phyloP scores from a whole-genome alignment of 1,139 yeast species.

The Saccharomyces pastorianus region DNA sequence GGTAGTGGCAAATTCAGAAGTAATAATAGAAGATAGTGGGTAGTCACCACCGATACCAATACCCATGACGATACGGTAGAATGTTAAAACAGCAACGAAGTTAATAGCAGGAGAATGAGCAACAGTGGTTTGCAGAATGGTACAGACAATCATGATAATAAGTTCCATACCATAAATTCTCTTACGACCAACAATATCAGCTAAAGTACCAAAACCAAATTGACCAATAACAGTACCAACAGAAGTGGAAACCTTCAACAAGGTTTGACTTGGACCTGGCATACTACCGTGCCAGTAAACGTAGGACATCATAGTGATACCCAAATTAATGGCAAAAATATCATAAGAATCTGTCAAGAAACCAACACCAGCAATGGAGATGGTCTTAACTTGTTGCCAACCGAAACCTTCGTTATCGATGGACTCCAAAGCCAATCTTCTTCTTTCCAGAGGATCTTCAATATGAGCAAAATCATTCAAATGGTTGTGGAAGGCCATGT shows the following conservation, averaged over 20 bases:
- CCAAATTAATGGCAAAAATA: constrained; percentile 81
- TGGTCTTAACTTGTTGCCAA: constrained; percentile 84
- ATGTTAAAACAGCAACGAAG: constrained; percentile 65
- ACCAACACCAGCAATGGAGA: constrained; percentile 88
- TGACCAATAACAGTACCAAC: constrained; percentile 95
- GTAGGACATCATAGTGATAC: constrained; percentile 63
- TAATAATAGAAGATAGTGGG: constrained; percentile 89
- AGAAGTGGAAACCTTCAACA: constrained; percentile 80
- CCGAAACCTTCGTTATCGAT: constrained; percentile 80
- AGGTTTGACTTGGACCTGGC: constrained; percentile 63
- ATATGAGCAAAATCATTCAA: constrained; percentile 76
- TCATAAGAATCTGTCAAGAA: constrained; percentile 89
- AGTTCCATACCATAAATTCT: constrained; percentile 81
- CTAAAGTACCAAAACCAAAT: constrained; percentile 74
- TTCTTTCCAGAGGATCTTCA: constrained; percentile 81
- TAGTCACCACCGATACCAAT: constrained; percentile 99
- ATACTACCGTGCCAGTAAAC: constrained; percentile 62
- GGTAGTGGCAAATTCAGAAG: constrained; percentile 82
- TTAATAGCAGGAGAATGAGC: constrained; percentile 63
- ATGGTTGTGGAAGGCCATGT: constrained; percentile 83
- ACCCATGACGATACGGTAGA: constrained; percentile 78
- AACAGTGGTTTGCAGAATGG: constrained; percentile 63
- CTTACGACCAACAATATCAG: constrained; percentile 83
- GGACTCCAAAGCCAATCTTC: constrained; percentile 81
- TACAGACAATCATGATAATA: constrained; percentile 73